Evolutionary conservation across 129 eudicot species (phyloP).

Genomic region (Flaveria robusta): DNA sequence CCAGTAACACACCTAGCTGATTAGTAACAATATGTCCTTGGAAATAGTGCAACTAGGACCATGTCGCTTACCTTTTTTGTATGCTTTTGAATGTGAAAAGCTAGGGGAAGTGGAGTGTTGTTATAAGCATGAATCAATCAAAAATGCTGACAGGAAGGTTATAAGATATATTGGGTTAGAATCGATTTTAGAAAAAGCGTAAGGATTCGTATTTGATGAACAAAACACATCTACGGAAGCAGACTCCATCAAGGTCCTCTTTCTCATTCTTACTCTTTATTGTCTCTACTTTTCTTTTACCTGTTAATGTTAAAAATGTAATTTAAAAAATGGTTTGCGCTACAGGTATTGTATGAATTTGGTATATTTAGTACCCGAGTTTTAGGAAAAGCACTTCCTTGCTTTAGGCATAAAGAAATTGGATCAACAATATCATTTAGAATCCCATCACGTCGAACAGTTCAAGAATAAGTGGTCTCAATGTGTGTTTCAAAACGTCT

Average conservation of each 20-base stretch:
- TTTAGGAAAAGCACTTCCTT: neutral
- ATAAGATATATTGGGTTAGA: neutral
- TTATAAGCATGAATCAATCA: neutral
- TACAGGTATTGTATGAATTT: conserved; percentile 14
- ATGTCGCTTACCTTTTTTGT: neutral
- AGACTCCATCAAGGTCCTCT: neutral
- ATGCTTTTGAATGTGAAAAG: neutral
- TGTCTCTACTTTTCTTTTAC: neutral
- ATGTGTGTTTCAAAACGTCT: neutral
- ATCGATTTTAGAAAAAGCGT: neutral
- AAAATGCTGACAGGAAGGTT: conserved; percentile 9
- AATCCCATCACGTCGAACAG: neutral
- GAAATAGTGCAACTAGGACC: neutral
- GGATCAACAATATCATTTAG: conserved; percentile 9
- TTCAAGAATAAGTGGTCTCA: neutral
- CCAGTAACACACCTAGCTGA: fast-evolving
- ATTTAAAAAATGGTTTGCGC: neutral
- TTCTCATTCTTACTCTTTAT: neutral
- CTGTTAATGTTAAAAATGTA: neutral
- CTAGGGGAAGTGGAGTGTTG: neutral
- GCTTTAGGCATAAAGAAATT: neutral
- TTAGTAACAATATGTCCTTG: neutral
- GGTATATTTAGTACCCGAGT: conserved; percentile 15
- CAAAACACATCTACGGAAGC: neutral
- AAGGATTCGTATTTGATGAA: neutral